Base-by-base conservation (phyloP, 2,329 filamentous ascomycete species). In the Arthrobotrys sphaeroides region DNA sequence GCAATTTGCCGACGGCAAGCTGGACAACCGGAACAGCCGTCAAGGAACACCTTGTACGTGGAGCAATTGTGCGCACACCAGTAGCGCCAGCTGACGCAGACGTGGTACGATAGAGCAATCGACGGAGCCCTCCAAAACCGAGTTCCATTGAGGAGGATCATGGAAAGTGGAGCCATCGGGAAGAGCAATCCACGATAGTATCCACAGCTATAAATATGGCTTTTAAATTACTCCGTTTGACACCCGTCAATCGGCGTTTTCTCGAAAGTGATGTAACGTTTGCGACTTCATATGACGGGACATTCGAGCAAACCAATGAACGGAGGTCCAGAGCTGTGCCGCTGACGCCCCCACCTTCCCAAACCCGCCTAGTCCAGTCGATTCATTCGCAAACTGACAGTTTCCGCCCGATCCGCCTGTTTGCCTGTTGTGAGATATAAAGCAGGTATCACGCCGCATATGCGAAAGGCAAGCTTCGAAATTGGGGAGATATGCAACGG, bases 401-500 rank as follows among this genome's bases (percentile, higher is more conserved):
- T 55, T 55, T 55, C 28, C 51, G 51, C 51, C 51, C 51, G 31
- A 55, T 38, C 18, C 51, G 51, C 51, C 6, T 55, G 16, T 24
- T 13, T 55, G 28, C n/a, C n/a, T 33, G 28, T 38, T 38, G 16
- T 24, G 31, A 43, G 2, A 38, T 2, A 7, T 2, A 38, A 53
- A 20, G 2, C 28, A n/a, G 6, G 33, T 24, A 38, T 38, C 28
- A n/a, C 20, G n/a, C 38, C 18, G 31, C 51, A 55, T 55, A 38
- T 38, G 18, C 31, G 20, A 55, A 55, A 55, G 10, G 26, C 6
- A 5, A 20, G 26, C 13, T 16, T 24, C 5, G 6, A 24, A 47
- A 26, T 60, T 69, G n/a, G n/a, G n/a, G n/a, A n/a, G n/a, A n/a
- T 24, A 49, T 69, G 65, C 65, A 43, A 61, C 24, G 4, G 18